Conservation (phyloP, 129 eudicot species). For the Lactuca sativa region DNA sequence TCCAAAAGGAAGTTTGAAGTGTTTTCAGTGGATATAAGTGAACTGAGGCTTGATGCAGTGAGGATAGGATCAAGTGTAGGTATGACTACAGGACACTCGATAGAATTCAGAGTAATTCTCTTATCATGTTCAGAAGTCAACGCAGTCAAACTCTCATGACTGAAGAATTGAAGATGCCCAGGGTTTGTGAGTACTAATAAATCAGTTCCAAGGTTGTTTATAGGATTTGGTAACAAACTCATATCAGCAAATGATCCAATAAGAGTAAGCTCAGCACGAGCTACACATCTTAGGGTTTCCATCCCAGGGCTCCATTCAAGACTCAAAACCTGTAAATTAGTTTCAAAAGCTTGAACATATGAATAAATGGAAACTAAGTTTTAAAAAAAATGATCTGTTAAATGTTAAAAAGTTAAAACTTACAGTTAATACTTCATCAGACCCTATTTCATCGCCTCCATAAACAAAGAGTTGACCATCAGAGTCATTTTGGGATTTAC, state of each 20-base stretch:
- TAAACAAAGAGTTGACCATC: conserved; percentile 75
- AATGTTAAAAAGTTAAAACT: conserved; percentile 5
- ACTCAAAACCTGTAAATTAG: conserved; percentile 57
- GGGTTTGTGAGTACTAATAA: conserved; percentile 69
- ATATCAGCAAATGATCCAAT: conserved; percentile 76
- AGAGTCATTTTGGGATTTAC: conserved; percentile 54
- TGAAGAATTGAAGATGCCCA: conserved; percentile 55
- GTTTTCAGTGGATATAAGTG: conserved; percentile 42
- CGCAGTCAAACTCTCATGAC: conserved; percentile 43
- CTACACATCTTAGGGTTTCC: conserved; percentile 62
- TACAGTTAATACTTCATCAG: conserved; percentile 84
- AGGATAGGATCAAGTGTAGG: conserved; percentile 71
- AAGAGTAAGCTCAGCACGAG: conserved; percentile 68
- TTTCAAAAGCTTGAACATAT: no score
- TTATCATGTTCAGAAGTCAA: conserved; percentile 45
- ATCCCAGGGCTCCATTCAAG: conserved; percentile 80
- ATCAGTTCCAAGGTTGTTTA: conserved; percentile 44
- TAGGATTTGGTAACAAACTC: conserved; percentile 49
- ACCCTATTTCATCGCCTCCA: conserved; percentile 89
- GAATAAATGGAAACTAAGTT: no score
- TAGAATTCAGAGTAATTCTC: conserved; percentile 47
- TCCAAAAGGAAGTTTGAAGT: conserved; percentile 50
- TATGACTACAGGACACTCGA: conserved; percentile 52
- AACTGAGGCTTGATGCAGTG: conserved; percentile 50
- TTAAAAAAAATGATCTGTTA: background rate